Percentiles rank a stretch among this genome's conserved stretches.
Conservation (phyloP, 768 basidiomycete genomes). For the Sporobolomyces phaffii region DNA sequence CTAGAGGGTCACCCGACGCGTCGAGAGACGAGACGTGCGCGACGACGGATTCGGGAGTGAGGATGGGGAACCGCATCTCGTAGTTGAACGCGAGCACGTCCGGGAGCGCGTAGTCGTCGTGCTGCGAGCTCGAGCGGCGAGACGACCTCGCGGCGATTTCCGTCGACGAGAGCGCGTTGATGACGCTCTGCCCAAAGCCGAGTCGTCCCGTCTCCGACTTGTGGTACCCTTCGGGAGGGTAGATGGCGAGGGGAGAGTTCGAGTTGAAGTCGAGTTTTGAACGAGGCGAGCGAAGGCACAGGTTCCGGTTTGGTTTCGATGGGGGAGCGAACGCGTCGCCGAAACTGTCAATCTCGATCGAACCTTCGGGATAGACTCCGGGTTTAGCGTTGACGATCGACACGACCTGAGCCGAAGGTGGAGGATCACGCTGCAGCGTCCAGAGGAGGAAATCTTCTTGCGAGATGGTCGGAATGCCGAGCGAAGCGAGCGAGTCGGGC, state of each 20-base stretch:
- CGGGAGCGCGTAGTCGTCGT: conserved; percentile 34
- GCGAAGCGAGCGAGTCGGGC: conserved; percentile 43
- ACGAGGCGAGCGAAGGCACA: conserved; percentile 40
- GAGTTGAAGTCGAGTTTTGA: conserved; percentile 40
- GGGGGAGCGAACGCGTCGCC: conserved; percentile 39
- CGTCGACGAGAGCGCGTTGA: conserved; percentile 39
- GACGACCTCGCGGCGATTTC: conserved; percentile 34
- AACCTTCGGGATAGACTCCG: conserved; percentile 25
- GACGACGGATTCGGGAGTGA: conserved; percentile 42
- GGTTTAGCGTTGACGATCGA: conserved; percentile 43
- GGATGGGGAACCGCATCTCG: conserved; percentile 54
- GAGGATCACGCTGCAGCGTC: conserved; percentile 45
- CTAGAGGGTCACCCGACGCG: background rate
- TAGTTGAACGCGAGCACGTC: conserved; percentile 56
- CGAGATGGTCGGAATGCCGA: conserved; percentile 45
- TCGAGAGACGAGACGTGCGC: background rate
- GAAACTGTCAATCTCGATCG: conserved; percentile 40
- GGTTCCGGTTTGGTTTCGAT: conserved; percentile 38
- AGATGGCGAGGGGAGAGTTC: conserved; percentile 38
- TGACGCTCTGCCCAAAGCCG: conserved; percentile 41
- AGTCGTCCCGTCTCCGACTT: conserved; percentile 23
- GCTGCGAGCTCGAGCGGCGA: conserved; percentile 1
- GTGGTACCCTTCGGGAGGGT: conserved; percentile 41
- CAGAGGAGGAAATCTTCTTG: conserved; percentile 50
- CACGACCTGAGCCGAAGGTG: conserved; percentile 48